Evolutionary conservation across 495 filamentous ascomycete species (phyloP).

Genomic region (Aspergillus diversus): DNA sequence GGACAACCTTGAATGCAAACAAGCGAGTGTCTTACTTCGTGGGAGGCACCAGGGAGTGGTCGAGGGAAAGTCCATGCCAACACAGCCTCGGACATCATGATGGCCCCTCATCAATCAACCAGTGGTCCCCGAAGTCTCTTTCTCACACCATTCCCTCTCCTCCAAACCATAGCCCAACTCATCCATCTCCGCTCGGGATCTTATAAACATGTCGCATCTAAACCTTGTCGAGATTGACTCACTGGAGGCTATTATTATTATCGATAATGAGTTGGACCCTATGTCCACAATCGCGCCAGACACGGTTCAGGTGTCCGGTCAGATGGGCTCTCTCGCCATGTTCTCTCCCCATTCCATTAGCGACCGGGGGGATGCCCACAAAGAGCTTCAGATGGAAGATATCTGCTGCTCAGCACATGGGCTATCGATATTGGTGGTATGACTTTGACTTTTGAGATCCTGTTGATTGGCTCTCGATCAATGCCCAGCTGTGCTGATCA

Average conservation of each 20-base stretch:
- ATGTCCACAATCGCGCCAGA: constrained; percentile 54
- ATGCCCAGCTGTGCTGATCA: not conserved
- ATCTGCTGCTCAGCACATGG: constrained; percentile 66
- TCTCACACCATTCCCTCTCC: not conserved
- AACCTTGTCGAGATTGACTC: constrained; percentile 50
- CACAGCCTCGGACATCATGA: not conserved
- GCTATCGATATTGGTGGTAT: constrained; percentile 58
- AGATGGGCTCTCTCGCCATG: constrained; percentile 44
- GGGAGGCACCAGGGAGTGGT: not conserved
- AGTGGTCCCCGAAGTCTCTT: not conserved
- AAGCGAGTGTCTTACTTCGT: not conserved
- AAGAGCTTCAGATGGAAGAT: constrained; percentile 56
- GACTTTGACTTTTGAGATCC: constrained; percentile 6
- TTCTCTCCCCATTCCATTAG: constrained; percentile 32
- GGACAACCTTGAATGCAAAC: not conserved
- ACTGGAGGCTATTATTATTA: constrained; percentile 51
- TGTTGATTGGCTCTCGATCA: not conserved
- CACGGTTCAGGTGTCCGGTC: constrained; percentile 49
- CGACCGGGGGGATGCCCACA: constrained; percentile 46
- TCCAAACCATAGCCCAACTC: not conserved
- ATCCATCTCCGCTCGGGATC: not conserved
- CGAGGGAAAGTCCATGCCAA: not conserved
- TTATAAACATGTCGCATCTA: constrained; percentile 11
- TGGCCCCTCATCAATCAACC: not conserved
- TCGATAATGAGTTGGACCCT: constrained; percentile 64